Base-by-base conservation (phyloP, 176 grass and related monocot genomes). In the Avena eriantha region DNA sequence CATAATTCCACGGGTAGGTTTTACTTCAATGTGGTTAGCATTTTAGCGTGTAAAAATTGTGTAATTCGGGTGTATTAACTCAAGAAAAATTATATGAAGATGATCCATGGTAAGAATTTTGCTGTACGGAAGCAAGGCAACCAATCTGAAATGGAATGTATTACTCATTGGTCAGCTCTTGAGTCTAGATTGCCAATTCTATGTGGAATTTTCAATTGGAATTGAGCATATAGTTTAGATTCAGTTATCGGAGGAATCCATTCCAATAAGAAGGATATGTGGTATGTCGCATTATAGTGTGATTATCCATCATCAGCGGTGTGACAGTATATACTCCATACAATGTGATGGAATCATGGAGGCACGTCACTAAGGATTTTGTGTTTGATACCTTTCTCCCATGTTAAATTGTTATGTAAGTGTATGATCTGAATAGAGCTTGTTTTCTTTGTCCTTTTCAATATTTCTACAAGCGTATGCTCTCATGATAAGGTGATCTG, bases 31-130 rank as follows among this genome's bases (percentile, higher is more conserved):
- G 24, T 43, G 76, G 18, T 75, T 78, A 91, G 86, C 86, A 70
- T 78, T 82, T 81, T 91, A 88, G 71, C 63, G 3, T 91, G 85
- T 91, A 85, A 81, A 81, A 85, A 85, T 78, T 91, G 90, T 88
- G 82, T 85, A 78, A 88, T 91, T 81, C 29, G 19, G 54, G 54
- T 73, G 80, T 85, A 84, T 82, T 58, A 65, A 73, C 61, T 78
- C 60, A 63, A 76, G 14, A 77, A 82, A 82, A 69, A 10, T 53
- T 41, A 41, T 41, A 41, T 7, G 6, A 41, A 41, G 39, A 64
- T 53, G 22, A 67, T 82, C 63, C 78, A 63, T 81, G 69, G 49
- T 60, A 80, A 51, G 69, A 81, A 88, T 82, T 91, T 91, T 88
- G 82, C 85, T 88, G 31, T 41, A 31, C 33, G 34, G 73, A 14